Base-by-base conservation (phyloP, 164 flowering plant genomes). In the Annona squamosa region DNA sequence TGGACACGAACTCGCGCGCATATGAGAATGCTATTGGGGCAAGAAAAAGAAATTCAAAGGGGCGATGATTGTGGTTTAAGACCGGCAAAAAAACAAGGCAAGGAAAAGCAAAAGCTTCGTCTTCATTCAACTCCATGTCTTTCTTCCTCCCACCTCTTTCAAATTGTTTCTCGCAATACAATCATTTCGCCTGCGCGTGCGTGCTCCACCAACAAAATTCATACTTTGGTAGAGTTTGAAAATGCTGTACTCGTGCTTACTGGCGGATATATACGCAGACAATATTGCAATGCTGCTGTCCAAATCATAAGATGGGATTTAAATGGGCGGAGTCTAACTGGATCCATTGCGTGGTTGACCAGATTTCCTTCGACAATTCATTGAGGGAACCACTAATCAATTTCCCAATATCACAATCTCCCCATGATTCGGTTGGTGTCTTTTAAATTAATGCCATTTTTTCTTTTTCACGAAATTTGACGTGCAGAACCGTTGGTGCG, bases 111-210 rank as follows among this genome's bases (percentile, higher is more conserved):
- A 71, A 43, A 16, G 26, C 48, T 10, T 19, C 46, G 2, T 19
- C 19, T 48, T 46, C 4, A 19, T 56, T 37, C 18, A 13, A 7
- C 59, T 52, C 13, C 59, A 52, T 52, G 59, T 52, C 7, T 26
- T 52, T 52, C 19, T 9, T 59, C 45, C 46, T 61, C 18, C 17
- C 43, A 52, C 42, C 45, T 10, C 46, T 19, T 16, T 70, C 63
- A 52, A 52, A 0, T 26, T 26, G 37, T 18, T 69, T 47, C 72
- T 19, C 12, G 43, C 48, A 6, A 48, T 7, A 16, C 41, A 16
- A 61, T 71, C 73, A 71, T 61, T 62, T 71, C 65, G 19, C 3
- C 66, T 46, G 17, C 48, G 73, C 73, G 46, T 71, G 73, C 66
- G 65, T 43, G 37, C 57, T 37, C 37, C 47, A 5, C 64, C 17